Conservation (phyloP, 208 protist species). For the Angomonas ambiguus region DNA sequence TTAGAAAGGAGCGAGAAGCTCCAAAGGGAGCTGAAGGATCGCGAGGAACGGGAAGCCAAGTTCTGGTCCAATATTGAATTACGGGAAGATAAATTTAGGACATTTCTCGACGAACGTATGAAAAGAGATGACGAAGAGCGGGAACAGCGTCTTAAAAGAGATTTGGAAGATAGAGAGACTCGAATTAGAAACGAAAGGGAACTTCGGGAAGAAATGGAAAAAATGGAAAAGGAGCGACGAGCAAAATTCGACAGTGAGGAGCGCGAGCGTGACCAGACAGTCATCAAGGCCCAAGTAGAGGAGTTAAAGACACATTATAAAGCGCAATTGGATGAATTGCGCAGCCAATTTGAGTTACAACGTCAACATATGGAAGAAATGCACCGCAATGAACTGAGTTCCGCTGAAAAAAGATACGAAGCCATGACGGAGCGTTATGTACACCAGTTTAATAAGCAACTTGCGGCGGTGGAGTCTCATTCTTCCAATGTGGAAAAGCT, state of each 20-base stretch:
- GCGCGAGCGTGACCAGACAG: conserved; percentile 51
- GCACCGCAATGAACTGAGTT: conserved; percentile 50
- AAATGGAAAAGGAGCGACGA: conserved; percentile 70
- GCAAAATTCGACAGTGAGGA: conserved; percentile 37
- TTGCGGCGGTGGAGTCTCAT: conserved; percentile 47
- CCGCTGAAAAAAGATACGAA: conserved; percentile 72
- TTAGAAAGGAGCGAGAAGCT: conserved; percentile 51
- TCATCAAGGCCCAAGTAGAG: conserved; percentile 64
- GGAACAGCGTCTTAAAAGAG: conserved; percentile 65
- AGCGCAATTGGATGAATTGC: conserved; percentile 65
- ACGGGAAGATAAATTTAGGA: conserved; percentile 59
- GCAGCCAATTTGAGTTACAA: conserved; percentile 60
- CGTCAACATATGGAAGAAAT: conserved; percentile 60
- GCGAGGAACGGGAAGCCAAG: conserved; percentile 68
- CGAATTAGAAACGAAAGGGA: conserved; percentile 65
- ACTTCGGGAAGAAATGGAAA: conserved; percentile 56
- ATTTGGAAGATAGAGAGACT: conserved; percentile 68
- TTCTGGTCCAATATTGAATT: conserved; percentile 70
- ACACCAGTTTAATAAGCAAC: conserved; percentile 47
- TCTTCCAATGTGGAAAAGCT: conserved; percentile 54
- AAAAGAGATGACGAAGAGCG: conserved; percentile 77
- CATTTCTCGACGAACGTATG: conserved; percentile 41
- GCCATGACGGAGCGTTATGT: conserved; percentile 19
- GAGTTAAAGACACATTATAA: conserved; percentile 62
- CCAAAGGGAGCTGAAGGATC: conserved; percentile 60